phyloP scores from a whole-genome alignment of 306 rosid species.

The Vachellia collinsii region DNA sequence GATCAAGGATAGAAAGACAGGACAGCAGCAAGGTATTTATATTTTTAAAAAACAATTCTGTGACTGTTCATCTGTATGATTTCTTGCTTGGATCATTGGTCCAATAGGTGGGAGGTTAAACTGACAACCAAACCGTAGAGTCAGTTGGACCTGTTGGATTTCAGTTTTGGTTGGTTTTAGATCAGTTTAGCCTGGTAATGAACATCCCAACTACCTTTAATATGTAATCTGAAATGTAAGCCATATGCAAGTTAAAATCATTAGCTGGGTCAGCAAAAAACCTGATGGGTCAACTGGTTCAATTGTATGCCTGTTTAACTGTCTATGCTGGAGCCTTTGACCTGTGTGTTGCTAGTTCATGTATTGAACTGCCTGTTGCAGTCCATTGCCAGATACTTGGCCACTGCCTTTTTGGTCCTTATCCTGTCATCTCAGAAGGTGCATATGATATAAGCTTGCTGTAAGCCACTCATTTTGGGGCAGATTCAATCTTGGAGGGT shows the following conservation, averaged over 20 bases:
- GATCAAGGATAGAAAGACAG: slow-evolving; percentile 90
- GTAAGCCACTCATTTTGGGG: slow-evolving; percentile 64
- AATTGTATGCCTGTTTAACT: background rate
- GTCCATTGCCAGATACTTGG: background rate
- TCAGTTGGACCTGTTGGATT: background rate
- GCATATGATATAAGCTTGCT: slow-evolving; percentile 59
- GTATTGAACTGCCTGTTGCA: background rate
- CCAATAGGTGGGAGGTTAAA: background rate
- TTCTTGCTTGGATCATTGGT: background rate
- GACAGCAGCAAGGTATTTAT: slow-evolving; percentile 89
- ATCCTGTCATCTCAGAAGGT: slow-evolving; percentile 64
- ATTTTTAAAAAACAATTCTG: slow-evolving; percentile 20
- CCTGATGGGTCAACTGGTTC: background rate
- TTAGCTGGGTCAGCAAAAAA: background rate
- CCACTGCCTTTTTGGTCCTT: slow-evolving; percentile 47
- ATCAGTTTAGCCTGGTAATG: background rate
- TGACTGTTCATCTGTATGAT: slow-evolving; percentile 45
- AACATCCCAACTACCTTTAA: background rate
- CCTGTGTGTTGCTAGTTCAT: background rate
- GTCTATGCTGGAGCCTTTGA: background rate
- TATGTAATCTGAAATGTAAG: background rate
- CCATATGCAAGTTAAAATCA: background rate
- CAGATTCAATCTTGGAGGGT: slow-evolving; percentile 74
- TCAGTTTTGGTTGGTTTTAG: background rate
- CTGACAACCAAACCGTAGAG: background rate